Base-by-base conservation (phyloP, 192 early-diverging fungal species). In the Entomortierella chlamydospora region DNA sequence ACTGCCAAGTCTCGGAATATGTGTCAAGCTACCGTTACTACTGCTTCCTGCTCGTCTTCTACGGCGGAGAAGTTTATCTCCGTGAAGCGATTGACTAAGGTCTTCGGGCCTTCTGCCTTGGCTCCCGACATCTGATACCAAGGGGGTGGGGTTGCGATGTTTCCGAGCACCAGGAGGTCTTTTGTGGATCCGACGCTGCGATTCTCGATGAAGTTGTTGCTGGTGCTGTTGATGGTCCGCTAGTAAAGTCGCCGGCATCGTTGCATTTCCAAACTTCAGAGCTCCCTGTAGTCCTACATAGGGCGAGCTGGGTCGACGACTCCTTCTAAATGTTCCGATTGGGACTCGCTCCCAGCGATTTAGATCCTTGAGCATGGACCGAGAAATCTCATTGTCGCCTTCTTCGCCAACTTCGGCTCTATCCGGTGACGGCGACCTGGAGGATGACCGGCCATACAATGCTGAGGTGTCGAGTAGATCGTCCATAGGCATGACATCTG, bases 311-410 rank as follows among this genome's bases (percentile, higher is more conserved):
- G 74, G 64, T 41, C 72, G 57, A 39, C 83, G 79, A 18, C 72
- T 76, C 56, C 56, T 52, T 23, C 86, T 78, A 63, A 85, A 87
- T 0, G 83, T 83, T 52, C 86, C 84, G 33, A 87, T 87, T 5
- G 86, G 86, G 18, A 85, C 81, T 45, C 84, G 81, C 39, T 87
- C 70, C 86, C 86, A 87, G 12, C 84, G 83, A 57, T 73, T 70
- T 20, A 87, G 57, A 23, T 87, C 84, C 63, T 79, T 79, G 28
- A 79, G 63, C 0, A 39, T 31, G 9, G 64, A 54, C 56, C 82
- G 62, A 1, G 73, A 72, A 43, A 70, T 83, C 26, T 70, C 76
- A 4, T 17, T 37, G 18, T 61, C 71, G 11, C 54, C 59, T 28
- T 67, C 64, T n/a, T 65, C 60, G 17, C 52, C 67, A 6, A 31